Base-by-base conservation (phyloP, 805 yeast genomes). In the Yamadazyma phyllophila region DNA sequence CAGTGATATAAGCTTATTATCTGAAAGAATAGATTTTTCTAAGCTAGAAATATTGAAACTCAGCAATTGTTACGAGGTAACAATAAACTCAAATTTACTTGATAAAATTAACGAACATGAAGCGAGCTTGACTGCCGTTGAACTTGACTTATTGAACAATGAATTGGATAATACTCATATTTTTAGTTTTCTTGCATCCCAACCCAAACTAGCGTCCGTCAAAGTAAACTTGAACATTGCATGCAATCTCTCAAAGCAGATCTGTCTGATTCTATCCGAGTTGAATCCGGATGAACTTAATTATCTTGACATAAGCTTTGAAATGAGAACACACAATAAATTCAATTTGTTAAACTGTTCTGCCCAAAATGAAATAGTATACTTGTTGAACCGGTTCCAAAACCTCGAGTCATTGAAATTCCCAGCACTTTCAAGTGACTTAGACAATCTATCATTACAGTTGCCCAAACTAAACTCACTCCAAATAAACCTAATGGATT, bases 401-500 rank as follows among this genome's bases (percentile, higher is more conserved):
- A 30, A 37, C 16, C 26, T 51, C 20, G 13, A 41, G 34, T 16
- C 33, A 11, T 39, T 51, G 11, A 45, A 43, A 26, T 30, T 46
- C 12, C 55, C 55, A 2, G 41, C 46, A 13, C 45, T 41, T 15
- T 49, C 43, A 7, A 26, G 40, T 5, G 27, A 40, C 8, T 38
- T 51, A 14, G 15, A 33, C 12, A 7, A 16, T 12, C 13, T 44
- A 12, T 7, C 37, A 4, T 42, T 47, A 27, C 15, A 39, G 4
- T 34, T 48, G 9, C 49, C 49, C 2, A 8, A 33, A 1, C 17
- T 51, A 12, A 14, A 41, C 9, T 13, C 29, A 7, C 29, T 51
- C 8, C 50, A 51, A 17, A 39, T 51, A 10, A 26, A 49, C 15
- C 26, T 51, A 5, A 35, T 51, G 7, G 55, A 51, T 36, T n/a